phyloP scores from a whole-genome alignment of 1,139 yeast genomes.

The Maudiozyma humilis region DNA sequence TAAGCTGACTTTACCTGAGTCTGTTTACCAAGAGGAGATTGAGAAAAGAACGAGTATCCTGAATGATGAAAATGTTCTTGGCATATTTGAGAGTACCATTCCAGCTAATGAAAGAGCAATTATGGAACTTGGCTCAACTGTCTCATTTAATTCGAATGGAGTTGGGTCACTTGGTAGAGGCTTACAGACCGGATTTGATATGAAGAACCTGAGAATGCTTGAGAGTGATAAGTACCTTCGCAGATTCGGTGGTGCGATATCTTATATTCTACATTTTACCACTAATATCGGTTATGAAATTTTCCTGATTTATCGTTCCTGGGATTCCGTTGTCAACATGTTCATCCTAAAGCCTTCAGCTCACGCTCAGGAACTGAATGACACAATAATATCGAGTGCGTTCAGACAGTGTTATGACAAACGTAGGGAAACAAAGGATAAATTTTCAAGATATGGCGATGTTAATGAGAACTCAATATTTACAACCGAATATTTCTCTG shows the following conservation, averaged over 20 bases:
- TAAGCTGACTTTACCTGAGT: slow-evolving; percentile 61
- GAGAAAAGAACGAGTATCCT: slow-evolving; percentile 55
- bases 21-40: slow-evolving; percentile 47
- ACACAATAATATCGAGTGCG: slow-evolving; percentile 41
- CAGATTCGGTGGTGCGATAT: slow-evolving; percentile 49
- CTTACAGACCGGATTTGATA: slow-evolving; percentile 72
- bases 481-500: slow-evolving; percentile 46
- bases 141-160: slow-evolving; percentile 52
- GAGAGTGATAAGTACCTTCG: slow-evolving; percentile 46
- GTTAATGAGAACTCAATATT: slow-evolving; percentile 47
- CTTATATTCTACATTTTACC: slow-evolving; percentile 64
- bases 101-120: slow-evolving; percentile 64
- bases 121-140: slow-evolving; percentile 67
- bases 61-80: slow-evolving; percentile 54
- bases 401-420: slow-evolving; percentile 46
- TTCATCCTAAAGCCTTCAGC: slow-evolving; percentile 63
- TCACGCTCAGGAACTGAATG: slow-evolving; percentile 60
- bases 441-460: slow-evolving; percentile 40
- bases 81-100: slow-evolving; percentile 71
- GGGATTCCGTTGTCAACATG: slow-evolving; percentile 47
- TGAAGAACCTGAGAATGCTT: slow-evolving; percentile 45
- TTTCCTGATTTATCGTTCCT: slow-evolving; percentile 58
- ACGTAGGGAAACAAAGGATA: slow-evolving; percentile 41
- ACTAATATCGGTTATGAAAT: slow-evolving; percentile 68
- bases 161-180: slow-evolving; percentile 87